These are phyloP conservation scores for Solanum gracilifrons DNA, from an alignment of 257 asterid species.

Conservation along the genomic window DNA sequence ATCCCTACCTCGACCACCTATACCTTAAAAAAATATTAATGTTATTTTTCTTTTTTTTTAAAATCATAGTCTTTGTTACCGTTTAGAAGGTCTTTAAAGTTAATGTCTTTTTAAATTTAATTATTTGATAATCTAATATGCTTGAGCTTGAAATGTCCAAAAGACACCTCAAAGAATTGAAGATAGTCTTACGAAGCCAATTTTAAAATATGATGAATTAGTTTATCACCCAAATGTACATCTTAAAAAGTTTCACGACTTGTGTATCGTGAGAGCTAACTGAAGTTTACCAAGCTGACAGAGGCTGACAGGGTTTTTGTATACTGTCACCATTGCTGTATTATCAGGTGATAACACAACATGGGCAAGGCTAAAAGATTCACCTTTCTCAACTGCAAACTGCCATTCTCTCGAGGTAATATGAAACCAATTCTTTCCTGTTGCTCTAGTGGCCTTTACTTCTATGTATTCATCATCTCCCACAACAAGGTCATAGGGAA, in stretches of 20 bases:
- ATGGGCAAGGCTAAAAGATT: constrained; percentile 75
- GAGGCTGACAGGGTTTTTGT: constrained; percentile 64
- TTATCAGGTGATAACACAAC: constrained; percentile 41
- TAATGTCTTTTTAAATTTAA: no score
- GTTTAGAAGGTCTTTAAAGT: no score
- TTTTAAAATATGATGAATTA: no score
- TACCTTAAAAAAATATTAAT: no score
- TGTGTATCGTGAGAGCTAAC: constrained; percentile 47
- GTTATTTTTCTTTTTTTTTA: no score
- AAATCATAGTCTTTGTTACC: no score
- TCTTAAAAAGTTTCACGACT: not conserved
- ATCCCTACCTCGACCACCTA: no score
- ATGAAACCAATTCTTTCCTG: constrained; percentile 55
- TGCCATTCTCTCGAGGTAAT: constrained; percentile 81
- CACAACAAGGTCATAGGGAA: constrained; percentile 68
- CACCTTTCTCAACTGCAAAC: constrained; percentile 80
- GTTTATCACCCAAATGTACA: not conserved
- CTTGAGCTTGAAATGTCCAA: no score
- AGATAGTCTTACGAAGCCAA: no score
- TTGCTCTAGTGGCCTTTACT: constrained; percentile 71
- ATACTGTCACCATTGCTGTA: constrained; percentile 52
- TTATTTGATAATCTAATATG: no score
- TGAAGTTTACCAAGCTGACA: constrained; percentile 71
- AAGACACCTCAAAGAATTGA: no score
- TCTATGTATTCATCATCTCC: constrained; percentile 61